Conservation (phyloP, 371 early-diverging fungal genomes). For the Circinella minor region DNA sequence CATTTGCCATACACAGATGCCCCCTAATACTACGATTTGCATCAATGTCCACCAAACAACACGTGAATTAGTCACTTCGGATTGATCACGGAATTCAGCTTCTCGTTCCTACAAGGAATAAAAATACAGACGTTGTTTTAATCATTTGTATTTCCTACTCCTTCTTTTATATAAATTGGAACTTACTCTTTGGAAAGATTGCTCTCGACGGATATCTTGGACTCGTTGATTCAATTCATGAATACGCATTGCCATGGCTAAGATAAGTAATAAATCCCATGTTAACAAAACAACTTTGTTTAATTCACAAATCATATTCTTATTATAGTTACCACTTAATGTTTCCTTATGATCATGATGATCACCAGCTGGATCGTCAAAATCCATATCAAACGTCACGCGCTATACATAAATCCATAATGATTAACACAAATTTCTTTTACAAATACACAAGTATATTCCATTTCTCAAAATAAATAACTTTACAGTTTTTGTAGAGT, state of each 20-base stretch:
- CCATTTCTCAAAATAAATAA: neutral
- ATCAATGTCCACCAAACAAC: slow-evolving; percentile 90
- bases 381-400: slow-evolving; percentile 75
- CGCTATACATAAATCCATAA: slow-evolving; percentile 25
- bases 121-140: neutral
- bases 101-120: slow-evolving; percentile 73
- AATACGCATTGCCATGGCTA: slow-evolving; percentile 73
- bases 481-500: slow-evolving; percentile 55
- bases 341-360: slow-evolving; percentile 64
- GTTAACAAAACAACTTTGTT: neutral
- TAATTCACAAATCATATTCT: neutral
- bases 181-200: slow-evolving; percentile 87
- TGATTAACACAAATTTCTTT: too few species aligned
- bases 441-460: too few species aligned
- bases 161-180: neutral
- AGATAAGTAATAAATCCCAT: neutral
- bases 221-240: slow-evolving; percentile 84
- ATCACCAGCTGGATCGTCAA: slow-evolving; percentile 71
- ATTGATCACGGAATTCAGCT: slow-evolving; percentile 85
- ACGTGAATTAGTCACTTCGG: slow-evolving; percentile 82
- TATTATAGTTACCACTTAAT: slow-evolving; percentile 52
- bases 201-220: slow-evolving; percentile 85
- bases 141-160: neutral
- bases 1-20: slow-evolving; percentile 92
- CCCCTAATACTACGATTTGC: slow-evolving; percentile 80